Percentiles rank a stretch among this genome's conserved stretches.
phyloP scores from a whole-genome alignment of 2,329 filamentous ascomycete genomes.

The Didymella exigua region DNA sequence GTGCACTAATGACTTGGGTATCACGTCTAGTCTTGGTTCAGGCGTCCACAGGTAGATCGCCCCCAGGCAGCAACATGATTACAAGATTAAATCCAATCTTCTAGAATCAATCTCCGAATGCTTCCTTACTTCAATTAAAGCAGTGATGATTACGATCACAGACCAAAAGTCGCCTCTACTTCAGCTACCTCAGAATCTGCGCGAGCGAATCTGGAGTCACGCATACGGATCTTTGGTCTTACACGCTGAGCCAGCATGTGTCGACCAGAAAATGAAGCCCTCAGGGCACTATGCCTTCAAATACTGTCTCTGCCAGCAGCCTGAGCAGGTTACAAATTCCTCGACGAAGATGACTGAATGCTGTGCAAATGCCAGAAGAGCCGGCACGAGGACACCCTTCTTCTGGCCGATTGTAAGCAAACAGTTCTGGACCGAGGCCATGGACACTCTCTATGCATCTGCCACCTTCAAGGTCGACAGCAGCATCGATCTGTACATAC shows the following conservation, averaged over 20 bases:
- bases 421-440: slow-evolving; percentile 5
- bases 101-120: background rate
- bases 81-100: background rate
- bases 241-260: slow-evolving; percentile 1
- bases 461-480: slow-evolving; percentile 5
- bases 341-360: background rate
- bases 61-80: slow-evolving; percentile 2
- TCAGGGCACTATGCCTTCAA: slow-evolving; percentile 4
- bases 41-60: background rate
- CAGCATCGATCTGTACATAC: slow-evolving; percentile 11
- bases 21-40: background rate
- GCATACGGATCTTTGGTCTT: slow-evolving; percentile 1
- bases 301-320: slow-evolving; percentile 1
- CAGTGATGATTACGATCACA: background rate
- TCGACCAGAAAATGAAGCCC: slow-evolving; percentile 1
- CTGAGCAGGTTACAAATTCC: background rate
- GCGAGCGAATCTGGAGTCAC: slow-evolving; percentile 3
- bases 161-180: background rate
- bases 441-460: background rate
- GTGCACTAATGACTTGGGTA: background rate
- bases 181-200: background rate
- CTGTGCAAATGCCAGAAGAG: background rate
- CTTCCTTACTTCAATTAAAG: no score
- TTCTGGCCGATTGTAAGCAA: slow-evolving; percentile 14
- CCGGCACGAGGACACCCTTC: background rate